Percentiles rank a stretch among this genome's conserved stretches.
phyloP scores from a whole-genome alignment of 2,329 filamentous ascomycete species.

The Bipolaris gigantea region DNA sequence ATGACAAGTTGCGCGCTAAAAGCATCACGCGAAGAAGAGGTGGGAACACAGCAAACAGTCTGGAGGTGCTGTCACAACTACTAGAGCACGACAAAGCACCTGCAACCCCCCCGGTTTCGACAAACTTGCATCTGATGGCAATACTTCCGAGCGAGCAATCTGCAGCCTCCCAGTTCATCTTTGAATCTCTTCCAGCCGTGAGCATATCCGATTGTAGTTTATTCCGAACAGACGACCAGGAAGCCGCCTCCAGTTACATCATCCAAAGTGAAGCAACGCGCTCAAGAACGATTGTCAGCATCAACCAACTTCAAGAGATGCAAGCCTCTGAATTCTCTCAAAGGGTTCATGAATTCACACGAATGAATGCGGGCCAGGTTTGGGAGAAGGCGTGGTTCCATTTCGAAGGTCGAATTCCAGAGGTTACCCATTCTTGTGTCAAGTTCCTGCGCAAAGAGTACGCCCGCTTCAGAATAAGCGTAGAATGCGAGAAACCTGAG shows the following conservation, averaged over 20 bases:
- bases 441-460: constrained; percentile 51
- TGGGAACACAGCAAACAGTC: constrained; percentile 72
- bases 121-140: constrained; percentile 44
- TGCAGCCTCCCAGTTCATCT: constrained; percentile 56
- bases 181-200: constrained; percentile 56
- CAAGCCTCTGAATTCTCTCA: constrained; percentile 60
- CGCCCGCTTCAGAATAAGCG: constrained; percentile 59
- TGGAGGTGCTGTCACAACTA: constrained; percentile 69
- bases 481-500: constrained; percentile 72
- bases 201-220: constrained; percentile 59
- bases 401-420: constrained; percentile 72
- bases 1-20: constrained; percentile 71
- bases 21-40: constrained; percentile 63
- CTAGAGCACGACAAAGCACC: constrained; percentile 5
- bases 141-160: constrained; percentile 59
- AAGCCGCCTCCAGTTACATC: constrained; percentile 70
- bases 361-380: not conserved
- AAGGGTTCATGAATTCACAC: not conserved
- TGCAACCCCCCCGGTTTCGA: not conserved
- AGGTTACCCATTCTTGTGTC: constrained; percentile 63
- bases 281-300: constrained; percentile 71
- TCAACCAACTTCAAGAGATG: constrained; percentile 70
- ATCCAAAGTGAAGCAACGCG: constrained; percentile 62
- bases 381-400: constrained; percentile 62
- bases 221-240: constrained; percentile 56